Evolutionary conservation across 2,329 filamentous ascomycete species (phyloP).

Genomic region (Huntiella savannae): DNA sequence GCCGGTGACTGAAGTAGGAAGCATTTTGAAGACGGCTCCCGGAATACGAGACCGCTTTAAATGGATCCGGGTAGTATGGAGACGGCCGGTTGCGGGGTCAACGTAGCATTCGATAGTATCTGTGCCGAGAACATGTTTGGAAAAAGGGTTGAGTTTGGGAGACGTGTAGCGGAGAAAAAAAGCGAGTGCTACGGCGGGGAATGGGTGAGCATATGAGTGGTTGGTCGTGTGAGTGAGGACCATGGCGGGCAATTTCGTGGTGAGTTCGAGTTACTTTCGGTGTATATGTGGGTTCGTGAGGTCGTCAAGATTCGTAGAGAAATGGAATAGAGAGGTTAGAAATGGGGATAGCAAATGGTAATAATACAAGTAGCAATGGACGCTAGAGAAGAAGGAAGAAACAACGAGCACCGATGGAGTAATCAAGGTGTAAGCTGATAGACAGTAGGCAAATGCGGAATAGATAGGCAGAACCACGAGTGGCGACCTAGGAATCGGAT

Average conservation of each 20-base stretch:
- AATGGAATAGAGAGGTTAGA: no score
- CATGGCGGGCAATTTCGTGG: conserved; percentile 23
- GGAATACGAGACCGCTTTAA: conserved; percentile 67
- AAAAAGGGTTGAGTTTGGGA: conserved; percentile 54
- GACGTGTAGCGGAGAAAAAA: conserved; percentile 76
- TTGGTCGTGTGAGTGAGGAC: conserved; percentile 45
- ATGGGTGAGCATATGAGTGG: conserved; percentile 62
- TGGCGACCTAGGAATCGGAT: background rate
- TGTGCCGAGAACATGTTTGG: conserved; percentile 62
- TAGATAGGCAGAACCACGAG: background rate
- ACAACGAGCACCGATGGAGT: background rate
- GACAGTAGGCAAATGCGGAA: background rate
- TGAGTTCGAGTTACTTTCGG: background rate
- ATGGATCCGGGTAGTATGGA: conserved; percentile 63
- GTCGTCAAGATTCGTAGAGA: no score
- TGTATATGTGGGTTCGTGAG: no score
- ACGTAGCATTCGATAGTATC: conserved; percentile 61
- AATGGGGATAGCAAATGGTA: no score
- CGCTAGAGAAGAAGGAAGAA: no score
- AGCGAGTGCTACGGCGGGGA: conserved; percentile 69
- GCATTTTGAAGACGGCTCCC: conserved; percentile 52
- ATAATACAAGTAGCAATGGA: no score
- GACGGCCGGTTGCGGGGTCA: conserved; percentile 52
- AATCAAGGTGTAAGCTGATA: background rate
- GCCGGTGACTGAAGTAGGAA: conserved; percentile 51